phyloP scores from a whole-genome alignment of 78 protist species.

The Dictyostelium intermedium region DNA sequence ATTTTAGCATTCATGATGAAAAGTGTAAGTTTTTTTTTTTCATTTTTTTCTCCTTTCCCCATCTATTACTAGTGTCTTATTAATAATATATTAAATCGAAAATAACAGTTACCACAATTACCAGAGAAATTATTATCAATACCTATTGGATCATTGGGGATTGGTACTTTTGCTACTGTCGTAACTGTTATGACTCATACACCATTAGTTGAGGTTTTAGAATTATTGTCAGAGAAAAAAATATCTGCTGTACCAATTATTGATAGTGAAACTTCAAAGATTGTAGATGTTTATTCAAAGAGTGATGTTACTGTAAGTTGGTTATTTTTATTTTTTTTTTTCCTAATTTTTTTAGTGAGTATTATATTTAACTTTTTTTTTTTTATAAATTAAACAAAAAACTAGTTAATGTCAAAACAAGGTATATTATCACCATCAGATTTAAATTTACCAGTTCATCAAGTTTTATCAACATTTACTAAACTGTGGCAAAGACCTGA shows the following conservation, averaged over 20 bases:
- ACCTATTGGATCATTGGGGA: constrained; percentile 58
- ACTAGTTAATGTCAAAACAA: constrained; percentile 66
- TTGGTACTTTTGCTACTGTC: constrained; percentile 70
- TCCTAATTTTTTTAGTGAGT: too few relatives aligned
- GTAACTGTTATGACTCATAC: constrained; percentile 49
- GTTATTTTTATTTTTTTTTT: neutral
- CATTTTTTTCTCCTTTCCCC: neutral
- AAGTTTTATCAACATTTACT: constrained; percentile 62
- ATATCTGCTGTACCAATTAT: constrained; percentile 79
- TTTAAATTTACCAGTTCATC: constrained; percentile 69
- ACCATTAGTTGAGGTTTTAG: constrained; percentile 56
- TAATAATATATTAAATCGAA: neutral
- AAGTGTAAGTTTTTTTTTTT: constrained; percentile 22
- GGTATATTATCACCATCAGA: constrained; percentile 63
- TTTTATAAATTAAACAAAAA: neutral
- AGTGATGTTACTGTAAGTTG: constrained; percentile 80
- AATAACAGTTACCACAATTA: constrained; percentile 30
- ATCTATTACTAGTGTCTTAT: neutral
- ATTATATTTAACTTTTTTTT: neutral
- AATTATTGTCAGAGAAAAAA: constrained; percentile 49
- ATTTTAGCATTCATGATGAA: constrained; percentile 79
- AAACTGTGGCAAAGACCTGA: constrained; percentile 79
- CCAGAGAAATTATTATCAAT: constrained; percentile 55
- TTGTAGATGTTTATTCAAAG: constrained; percentile 80
- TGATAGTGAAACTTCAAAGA: constrained; percentile 51